Conservation (phyloP, 345 rosid genomes). For the Lumnitzera racemosa region DNA sequence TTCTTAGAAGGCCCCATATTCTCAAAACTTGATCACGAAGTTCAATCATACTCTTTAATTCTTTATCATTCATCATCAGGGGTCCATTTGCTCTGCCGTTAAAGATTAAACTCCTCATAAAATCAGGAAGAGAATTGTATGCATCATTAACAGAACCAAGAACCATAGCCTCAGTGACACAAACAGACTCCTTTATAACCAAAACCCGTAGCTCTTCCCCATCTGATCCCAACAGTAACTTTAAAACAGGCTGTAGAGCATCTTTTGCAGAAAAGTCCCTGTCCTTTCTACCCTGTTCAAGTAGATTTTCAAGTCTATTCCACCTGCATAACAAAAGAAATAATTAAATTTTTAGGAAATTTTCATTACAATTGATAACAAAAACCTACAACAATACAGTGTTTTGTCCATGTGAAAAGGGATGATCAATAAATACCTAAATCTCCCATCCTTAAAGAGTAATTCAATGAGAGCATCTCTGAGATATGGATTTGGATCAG, state of each 20-base stretch:
- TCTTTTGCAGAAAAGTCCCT: slow-evolving; percentile 91
- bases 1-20: slow-evolving; percentile 74
- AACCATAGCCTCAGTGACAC: slow-evolving; percentile 72
- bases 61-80: slow-evolving; percentile 45
- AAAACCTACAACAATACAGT: not conserved
- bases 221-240: slow-evolving; percentile 64
- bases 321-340: slow-evolving; percentile 45
- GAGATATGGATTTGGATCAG: slow-evolving; percentile 93
- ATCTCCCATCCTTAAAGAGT: slow-evolving; percentile 86
- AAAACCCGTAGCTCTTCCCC: slow-evolving; percentile 75
- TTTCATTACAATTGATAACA: not conserved
- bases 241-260: slow-evolving; percentile 91
- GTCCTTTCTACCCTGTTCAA: slow-evolving; percentile 86
- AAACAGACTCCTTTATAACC: slow-evolving; percentile 83
- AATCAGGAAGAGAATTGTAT: slow-evolving; percentile 62
- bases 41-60: slow-evolving; percentile 53
- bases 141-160: slow-evolving; percentile 60
- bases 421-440: slow-evolving; percentile 42
- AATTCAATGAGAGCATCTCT: slow-evolving; percentile 98
- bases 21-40: slow-evolving; percentile 73
- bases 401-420: not conserved
- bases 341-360: not conserved
- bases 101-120: slow-evolving; percentile 41
- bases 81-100: slow-evolving; percentile 58
- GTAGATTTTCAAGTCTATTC: slow-evolving; percentile 95